Evolutionary conservation across 805 yeast genomes (phyloP).

Genomic region (Pichia cephalocereana): DNA sequence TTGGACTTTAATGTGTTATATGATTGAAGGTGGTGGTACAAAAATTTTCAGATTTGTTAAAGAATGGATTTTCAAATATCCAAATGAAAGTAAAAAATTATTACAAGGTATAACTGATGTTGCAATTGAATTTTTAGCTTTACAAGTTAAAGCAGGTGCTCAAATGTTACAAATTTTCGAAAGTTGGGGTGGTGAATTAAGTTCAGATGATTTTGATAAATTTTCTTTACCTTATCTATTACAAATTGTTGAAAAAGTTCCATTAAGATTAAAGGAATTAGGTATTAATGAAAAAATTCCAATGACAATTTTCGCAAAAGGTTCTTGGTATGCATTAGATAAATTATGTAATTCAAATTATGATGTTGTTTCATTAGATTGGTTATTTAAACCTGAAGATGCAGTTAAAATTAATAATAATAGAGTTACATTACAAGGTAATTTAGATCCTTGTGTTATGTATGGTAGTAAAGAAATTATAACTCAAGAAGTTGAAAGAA

Average conservation of each 20-base stretch:
- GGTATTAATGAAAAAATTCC: constrained; percentile 70
- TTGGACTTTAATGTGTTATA: constrained; percentile 93
- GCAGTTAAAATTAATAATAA: constrained; percentile 70
- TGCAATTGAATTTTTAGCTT: constrained; percentile 86
- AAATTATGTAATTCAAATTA: constrained; percentile 74
- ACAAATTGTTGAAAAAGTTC: constrained; percentile 64
- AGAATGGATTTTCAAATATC: constrained; percentile 81
- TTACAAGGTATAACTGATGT: constrained; percentile 76
- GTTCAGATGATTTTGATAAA: constrained; percentile 79
- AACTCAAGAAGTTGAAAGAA: constrained; percentile 68
- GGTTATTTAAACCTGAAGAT: constrained; percentile 78
- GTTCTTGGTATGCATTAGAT: constrained; percentile 95
- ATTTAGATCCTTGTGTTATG: constrained; percentile 89
- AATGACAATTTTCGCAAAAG: constrained; percentile 85
- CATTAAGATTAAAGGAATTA: constrained; percentile 57
- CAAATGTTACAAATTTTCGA: constrained; percentile 97
- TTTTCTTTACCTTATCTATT: constrained; percentile 83
- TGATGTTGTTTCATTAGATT: constrained; percentile 85
- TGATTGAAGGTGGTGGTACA: constrained; percentile 97
- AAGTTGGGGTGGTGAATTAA: constrained; percentile 96
- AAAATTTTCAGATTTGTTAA: constrained; percentile 84
- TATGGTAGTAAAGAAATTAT: constrained; percentile 84
- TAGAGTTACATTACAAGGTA: constrained; percentile 86
- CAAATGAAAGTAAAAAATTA: constrained; percentile 60
- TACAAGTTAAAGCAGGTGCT: constrained; percentile 95